Conservation (phyloP, 2,329 filamentous ascomycete genomes). For the Alternaria solani region DNA sequence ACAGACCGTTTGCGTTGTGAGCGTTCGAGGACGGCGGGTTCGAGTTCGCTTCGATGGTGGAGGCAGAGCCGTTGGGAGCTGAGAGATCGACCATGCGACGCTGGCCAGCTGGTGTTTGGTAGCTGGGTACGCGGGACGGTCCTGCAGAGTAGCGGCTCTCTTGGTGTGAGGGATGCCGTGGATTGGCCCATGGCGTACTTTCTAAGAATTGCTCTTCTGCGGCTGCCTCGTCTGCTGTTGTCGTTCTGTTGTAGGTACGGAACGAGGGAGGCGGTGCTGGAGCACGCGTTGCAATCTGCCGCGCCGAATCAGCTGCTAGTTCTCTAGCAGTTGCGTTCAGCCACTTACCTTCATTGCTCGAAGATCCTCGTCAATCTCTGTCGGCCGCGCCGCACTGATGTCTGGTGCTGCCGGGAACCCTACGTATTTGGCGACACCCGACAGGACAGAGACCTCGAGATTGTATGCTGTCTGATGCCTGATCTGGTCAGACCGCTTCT, state of each 20-base stretch:
- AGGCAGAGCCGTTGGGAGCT: constrained; percentile 50
- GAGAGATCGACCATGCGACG: constrained; percentile 45
- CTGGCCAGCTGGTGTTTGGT: constrained; percentile 50
- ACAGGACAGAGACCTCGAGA: constrained; percentile 88
- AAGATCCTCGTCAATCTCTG: constrained; percentile 85
- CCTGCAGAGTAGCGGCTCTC: constrained; percentile 45
- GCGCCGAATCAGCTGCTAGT: constrained; percentile 33
- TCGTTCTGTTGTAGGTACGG: constrained; percentile 47
- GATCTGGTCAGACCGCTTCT: constrained; percentile 78
- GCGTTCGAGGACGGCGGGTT: constrained; percentile 50
- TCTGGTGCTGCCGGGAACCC: constrained; percentile 95
- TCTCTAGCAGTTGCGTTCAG: constrained; percentile 20
- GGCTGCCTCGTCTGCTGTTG: constrained; percentile 61
- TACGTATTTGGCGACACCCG: constrained; percentile 91
- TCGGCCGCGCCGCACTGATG: constrained; percentile 73
- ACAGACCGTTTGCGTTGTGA: constrained; percentile 35
- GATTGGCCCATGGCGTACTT: constrained; percentile 91
- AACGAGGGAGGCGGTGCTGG: constrained; percentile 42
- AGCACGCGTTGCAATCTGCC: constrained; percentile 47
- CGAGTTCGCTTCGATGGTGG: constrained; percentile 50
- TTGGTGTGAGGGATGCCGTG: constrained; percentile 63
- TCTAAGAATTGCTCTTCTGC: constrained; percentile 88
- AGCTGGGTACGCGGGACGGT: constrained; percentile 39
- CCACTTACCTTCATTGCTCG: constrained; percentile 83
- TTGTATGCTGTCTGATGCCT: constrained; percentile 91